These are phyloP conservation scores for Metschnikowia gelsemii DNA, from an alignment of 805 yeast genomes.

Conservation along the genomic window DNA sequence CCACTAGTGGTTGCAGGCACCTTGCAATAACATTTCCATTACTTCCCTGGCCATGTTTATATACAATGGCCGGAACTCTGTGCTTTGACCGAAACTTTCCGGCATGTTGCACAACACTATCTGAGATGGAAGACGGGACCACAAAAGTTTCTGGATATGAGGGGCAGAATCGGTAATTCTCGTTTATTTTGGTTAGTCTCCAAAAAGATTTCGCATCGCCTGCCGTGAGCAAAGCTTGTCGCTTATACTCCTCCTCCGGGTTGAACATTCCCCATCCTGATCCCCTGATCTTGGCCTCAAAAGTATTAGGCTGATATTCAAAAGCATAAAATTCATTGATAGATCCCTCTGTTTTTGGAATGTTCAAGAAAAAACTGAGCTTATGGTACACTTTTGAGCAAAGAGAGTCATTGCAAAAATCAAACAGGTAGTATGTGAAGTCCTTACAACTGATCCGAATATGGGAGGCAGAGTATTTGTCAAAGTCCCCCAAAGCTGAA, in stretches of 20 bases:
- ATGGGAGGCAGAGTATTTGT: constrained; percentile 47
- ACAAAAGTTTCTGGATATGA: constrained; percentile 71
- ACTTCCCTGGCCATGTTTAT: constrained; percentile 54
- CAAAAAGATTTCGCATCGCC: constrained; percentile 41
- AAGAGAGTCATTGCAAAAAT: constrained; percentile 56
- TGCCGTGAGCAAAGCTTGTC: constrained; percentile 60
- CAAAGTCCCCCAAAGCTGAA: constrained; percentile 21
- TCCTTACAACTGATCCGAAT: constrained; percentile 79
- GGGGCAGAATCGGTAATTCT: constrained; percentile 61
- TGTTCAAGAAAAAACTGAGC: constrained; percentile 64
- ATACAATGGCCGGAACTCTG: constrained; percentile 79
- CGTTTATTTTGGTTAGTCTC: constrained; percentile 69
- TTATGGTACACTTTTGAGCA: constrained; percentile 74
- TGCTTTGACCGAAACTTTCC: constrained; percentile 82
- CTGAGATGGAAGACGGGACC: constrained; percentile 78
- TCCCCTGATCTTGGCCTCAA: constrained; percentile 50
- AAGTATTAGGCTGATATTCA: constrained; percentile 69
- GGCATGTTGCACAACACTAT: constrained; percentile 79
- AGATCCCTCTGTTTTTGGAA: constrained; percentile 46
- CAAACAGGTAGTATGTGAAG: constrained; percentile 77
- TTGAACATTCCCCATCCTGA: constrained; percentile 76
- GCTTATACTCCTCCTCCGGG: constrained; percentile 58
- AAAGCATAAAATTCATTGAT: constrained; percentile 66
- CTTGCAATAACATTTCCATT: constrained; percentile 80
- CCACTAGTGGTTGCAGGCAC: constrained; percentile 91